Evolutionary conservation across 2,329 filamentous ascomycete species (phyloP).

Genomic region (Penicillium sp.): DNA sequence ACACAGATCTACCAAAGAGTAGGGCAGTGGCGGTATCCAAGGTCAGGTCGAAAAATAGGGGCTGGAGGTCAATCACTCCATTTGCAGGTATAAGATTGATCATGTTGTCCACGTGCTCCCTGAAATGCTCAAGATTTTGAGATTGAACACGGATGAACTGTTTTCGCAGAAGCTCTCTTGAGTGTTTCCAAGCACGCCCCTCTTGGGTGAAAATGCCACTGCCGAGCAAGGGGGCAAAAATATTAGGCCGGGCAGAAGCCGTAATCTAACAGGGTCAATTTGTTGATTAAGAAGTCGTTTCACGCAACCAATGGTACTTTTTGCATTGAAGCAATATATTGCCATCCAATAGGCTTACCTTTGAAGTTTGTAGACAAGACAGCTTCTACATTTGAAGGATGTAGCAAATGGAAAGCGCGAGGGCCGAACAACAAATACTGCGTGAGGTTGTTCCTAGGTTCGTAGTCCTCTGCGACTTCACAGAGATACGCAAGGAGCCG

Average conservation of each 20-base stretch:
- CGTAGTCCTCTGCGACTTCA: constrained; percentile 5
- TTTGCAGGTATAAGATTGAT: constrained; percentile 25
- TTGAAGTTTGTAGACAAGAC: constrained; percentile 7
- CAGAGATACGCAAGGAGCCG: constrained; percentile 6
- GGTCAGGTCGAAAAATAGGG: constrained; percentile 41
- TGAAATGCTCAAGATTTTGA: constrained; percentile 33
- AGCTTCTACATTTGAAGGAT: constrained; percentile 7
- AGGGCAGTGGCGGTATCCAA: constrained; percentile 40
- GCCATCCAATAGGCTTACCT: constrained; percentile 2
- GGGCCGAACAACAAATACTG: constrained; percentile 5
- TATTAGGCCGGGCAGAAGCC: neutral
- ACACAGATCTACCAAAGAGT: constrained; percentile 36
- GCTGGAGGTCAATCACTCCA: constrained; percentile 30
- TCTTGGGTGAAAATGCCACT: constrained; percentile 22
- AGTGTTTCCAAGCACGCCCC: constrained; percentile 26
- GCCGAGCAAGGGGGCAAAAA: neutral
- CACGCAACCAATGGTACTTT: too few species aligned
- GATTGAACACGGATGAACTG: constrained; percentile 36
- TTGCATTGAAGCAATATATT: too few species aligned
- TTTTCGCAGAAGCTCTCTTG: constrained; percentile 33
- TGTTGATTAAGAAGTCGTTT: too few species aligned
- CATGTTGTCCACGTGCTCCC: constrained; percentile 33
- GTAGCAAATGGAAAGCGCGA: constrained; percentile 2
- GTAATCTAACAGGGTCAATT: too few species aligned
- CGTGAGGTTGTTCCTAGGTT: constrained; percentile 3